phyloP scores from a whole-genome alignment of 1,284 basidiomycete species.

The Marasmius fiardii region DNA sequence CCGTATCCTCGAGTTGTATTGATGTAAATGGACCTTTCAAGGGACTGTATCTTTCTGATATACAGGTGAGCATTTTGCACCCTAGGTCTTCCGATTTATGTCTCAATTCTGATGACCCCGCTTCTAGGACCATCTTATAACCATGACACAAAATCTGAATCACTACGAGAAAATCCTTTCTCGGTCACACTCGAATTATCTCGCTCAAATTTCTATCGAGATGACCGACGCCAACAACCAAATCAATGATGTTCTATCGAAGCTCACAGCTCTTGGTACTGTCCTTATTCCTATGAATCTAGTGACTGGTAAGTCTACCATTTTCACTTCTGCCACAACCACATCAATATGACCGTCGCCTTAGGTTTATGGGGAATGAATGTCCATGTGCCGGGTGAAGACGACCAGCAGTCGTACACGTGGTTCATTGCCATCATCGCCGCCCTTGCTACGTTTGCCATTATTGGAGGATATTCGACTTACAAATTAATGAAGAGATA shows the following conservation, averaged over 20 bases:
- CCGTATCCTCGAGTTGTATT: constrained; percentile 3
- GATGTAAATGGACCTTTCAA: constrained; percentile 25
- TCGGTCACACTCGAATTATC: constrained; percentile 98
- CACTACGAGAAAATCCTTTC: constrained; percentile 99
- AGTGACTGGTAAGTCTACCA: constrained; percentile 66
- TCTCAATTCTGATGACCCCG: neutral
- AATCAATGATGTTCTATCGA: constrained; percentile 99
- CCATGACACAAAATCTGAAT: constrained; percentile 99
- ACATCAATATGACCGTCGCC: constrained; percentile 4
- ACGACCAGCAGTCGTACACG: constrained; percentile 41
- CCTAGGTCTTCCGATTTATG: too few relatives aligned
- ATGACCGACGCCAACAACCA: constrained; percentile 99
- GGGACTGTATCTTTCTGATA: constrained; percentile 94
- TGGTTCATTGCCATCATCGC: constrained; percentile 91
- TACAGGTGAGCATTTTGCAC: constrained; percentile 46
- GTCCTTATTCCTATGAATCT: constrained; percentile 97
- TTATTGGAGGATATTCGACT: constrained; percentile 80
- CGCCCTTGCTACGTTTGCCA: constrained; percentile 71
- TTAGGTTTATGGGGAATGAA: constrained; percentile 89
- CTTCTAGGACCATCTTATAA: constrained; percentile 92
- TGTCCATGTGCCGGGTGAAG: constrained; percentile 80
- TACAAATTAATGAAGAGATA: constrained; percentile 61
- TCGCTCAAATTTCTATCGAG: constrained; percentile 97
- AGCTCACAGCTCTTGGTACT: constrained; percentile 97
- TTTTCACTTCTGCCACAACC: constrained; percentile 15